A percentile compares a stretch with the other conserved stretches of the same genome.
These are phyloP conservation scores for Ceratobasidium sp. DNA, from an alignment of 1,284 basidiomycete species.

Conservation along the genomic window DNA sequence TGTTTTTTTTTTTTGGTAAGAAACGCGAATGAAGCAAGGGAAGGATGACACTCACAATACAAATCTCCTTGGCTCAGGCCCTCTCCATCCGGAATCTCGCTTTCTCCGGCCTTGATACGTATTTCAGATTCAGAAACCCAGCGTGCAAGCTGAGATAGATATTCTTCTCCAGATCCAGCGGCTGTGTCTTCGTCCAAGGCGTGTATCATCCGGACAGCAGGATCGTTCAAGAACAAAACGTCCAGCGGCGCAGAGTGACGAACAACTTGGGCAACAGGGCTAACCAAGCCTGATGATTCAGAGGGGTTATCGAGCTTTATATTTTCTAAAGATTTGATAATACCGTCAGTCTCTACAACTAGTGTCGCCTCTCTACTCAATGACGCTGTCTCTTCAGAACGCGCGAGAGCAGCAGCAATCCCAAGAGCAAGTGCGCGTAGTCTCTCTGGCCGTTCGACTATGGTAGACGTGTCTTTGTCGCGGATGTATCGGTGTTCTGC, in stretches of 20 bases:
- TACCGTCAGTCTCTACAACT: background rate
- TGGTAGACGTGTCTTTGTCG: slow-evolving; percentile 71
- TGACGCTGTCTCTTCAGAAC: slow-evolving; percentile 63
- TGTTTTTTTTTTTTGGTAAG: background rate
- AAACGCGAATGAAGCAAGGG: slow-evolving; percentile 42
- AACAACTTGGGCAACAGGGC: slow-evolving; percentile 8
- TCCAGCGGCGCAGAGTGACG: slow-evolving; percentile 44
- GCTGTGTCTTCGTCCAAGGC: slow-evolving; percentile 67
- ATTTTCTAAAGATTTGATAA: slow-evolving; percentile 55
- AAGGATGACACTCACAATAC: slow-evolving; percentile 68
- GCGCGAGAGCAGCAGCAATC: slow-evolving; percentile 77
- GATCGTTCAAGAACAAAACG: slow-evolving; percentile 60
- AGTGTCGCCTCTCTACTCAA: background rate
- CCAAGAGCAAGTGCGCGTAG: slow-evolving; percentile 83
- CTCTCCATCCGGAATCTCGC: slow-evolving; percentile 76
- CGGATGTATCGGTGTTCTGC: slow-evolving; percentile 82
- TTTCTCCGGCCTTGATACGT: slow-evolving; percentile 70
- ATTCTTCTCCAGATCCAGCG: slow-evolving; percentile 50
- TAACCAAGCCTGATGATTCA: background rate
- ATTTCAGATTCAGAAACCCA: slow-evolving; percentile 75
- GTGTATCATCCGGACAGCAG: slow-evolving; percentile 78
- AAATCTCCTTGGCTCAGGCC: slow-evolving; percentile 80
- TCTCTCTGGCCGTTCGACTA: slow-evolving; percentile 92
- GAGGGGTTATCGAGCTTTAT: slow-evolving; percentile 53
- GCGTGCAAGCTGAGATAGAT: slow-evolving; percentile 67